A percentile compares a stretch with the other conserved stretches of the same genome.
These are phyloP conservation scores for Fomitopsis betulina DNA, from an alignment of 1,284 basidiomycete genomes.

Conservation along the genomic window DNA sequence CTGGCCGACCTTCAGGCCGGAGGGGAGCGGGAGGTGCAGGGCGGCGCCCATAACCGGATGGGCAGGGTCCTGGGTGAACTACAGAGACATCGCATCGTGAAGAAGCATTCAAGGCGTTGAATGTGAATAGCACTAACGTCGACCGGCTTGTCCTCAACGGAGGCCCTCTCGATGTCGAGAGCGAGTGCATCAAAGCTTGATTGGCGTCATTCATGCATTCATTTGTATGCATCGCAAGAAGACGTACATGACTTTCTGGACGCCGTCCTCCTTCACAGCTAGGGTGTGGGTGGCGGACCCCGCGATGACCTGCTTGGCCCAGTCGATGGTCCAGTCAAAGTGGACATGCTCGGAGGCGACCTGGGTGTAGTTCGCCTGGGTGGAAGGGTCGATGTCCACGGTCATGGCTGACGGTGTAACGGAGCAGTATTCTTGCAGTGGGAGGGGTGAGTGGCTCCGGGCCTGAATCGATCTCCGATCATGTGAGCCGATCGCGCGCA, in stretches of 20 bases:
- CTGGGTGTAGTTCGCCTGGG: constrained; percentile 76
- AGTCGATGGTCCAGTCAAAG: constrained; percentile 86
- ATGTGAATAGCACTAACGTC: constrained; percentile 33
- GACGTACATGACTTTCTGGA: constrained; percentile 61
- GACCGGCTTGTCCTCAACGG: constrained; percentile 48
- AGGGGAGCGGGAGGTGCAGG: constrained; percentile 48
- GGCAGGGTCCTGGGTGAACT: constrained; percentile 51
- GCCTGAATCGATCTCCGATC: neutral
- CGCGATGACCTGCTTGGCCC: constrained; percentile 58
- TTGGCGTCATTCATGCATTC: neutral
- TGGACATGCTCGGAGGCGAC: constrained; percentile 66
- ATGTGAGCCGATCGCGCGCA: neutral
- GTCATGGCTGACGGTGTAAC: neutral
- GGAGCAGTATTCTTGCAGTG: no score
- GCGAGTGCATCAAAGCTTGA: constrained; percentile 76
- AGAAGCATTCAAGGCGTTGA: neutral
- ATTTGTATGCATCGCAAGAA: neutral
- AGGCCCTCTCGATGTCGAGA: constrained; percentile 59
- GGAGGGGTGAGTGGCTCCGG: no score
- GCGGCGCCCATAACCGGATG: constrained; percentile 74
- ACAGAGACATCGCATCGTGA: neutral
- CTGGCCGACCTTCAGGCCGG: constrained; percentile 36
- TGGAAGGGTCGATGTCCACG: constrained; percentile 55
- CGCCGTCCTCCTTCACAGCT: constrained; percentile 50
- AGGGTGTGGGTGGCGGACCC: constrained; percentile 74